Percentiles rank a stretch among this genome's conserved stretches.
Evolutionary conservation across 2,329 filamentous ascomycete genomes (phyloP).

Genomic region (Hypoxylon sp.): DNA sequence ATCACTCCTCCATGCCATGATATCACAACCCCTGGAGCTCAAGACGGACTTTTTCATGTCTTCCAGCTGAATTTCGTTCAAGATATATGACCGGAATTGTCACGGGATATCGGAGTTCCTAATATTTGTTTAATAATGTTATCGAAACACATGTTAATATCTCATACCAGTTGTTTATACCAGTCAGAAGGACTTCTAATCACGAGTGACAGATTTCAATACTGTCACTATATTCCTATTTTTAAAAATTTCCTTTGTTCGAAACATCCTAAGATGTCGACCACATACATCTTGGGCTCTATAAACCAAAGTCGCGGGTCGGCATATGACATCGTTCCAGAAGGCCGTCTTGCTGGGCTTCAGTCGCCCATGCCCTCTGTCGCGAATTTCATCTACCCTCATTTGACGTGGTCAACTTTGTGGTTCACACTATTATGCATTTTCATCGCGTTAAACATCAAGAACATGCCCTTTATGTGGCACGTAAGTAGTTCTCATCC

Average conservation of each 20-base stretch:
- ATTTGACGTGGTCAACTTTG: conserved; percentile 51
- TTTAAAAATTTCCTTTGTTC: conserved; percentile 26
- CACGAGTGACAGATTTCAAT: conserved; percentile 1
- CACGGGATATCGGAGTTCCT: conserved; percentile 23
- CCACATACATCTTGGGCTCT: conserved; percentile 46
- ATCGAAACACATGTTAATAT: conserved; percentile 27
- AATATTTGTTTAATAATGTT: conserved; percentile 21
- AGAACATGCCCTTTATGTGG: conserved; percentile 73
- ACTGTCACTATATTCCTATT: background rate
- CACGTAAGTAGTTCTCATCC: conserved; percentile 63
- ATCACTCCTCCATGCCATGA: conserved; percentile 25
- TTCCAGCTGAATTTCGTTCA: conserved; percentile 21
- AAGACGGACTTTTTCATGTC: conserved; percentile 11
- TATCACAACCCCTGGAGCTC: conserved; percentile 21
- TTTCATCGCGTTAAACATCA: conserved; percentile 67
- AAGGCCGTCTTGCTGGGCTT: conserved; percentile 33
- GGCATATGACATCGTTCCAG: conserved; percentile 38
- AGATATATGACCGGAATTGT: conserved; percentile 34
- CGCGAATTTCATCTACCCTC: conserved; percentile 37
- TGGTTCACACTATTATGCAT: conserved; percentile 55
- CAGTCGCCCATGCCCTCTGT: conserved; percentile 31
- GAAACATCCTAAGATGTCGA: conserved; percentile 40
- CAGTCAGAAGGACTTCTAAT: conserved; percentile 9
- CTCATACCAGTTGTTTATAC: conserved; percentile 24
- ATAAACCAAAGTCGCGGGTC: conserved; percentile 47